Percentiles rank a stretch among this genome's conserved stretches.
Evolutionary conservation across 768 basidiomycete genomes (phyloP).

Genomic region (Suillus variegatus): DNA sequence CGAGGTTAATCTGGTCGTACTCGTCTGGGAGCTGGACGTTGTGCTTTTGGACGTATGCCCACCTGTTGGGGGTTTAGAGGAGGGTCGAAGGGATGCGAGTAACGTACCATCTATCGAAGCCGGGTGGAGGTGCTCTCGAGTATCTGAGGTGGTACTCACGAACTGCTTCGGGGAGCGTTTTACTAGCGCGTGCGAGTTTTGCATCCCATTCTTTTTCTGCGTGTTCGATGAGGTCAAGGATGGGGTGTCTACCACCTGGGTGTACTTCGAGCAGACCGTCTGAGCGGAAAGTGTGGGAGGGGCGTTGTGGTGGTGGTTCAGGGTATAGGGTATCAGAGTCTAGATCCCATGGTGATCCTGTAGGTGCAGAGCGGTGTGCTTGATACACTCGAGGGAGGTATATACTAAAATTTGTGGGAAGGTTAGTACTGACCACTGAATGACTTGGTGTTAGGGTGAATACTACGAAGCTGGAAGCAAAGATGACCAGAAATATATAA

Average conservation of each 20-base stretch:
- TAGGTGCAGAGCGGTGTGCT: neutral
- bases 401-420: neutral
- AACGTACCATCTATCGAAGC: constrained; percentile 49
- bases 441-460: neutral
- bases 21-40: constrained; percentile 54
- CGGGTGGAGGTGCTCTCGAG: constrained; percentile 40
- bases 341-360: neutral
- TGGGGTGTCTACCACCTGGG: constrained; percentile 42
- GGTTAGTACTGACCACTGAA: neutral
- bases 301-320: neutral
- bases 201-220: constrained; percentile 42
- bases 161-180: constrained; percentile 39
- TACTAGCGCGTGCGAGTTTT: constrained; percentile 39
- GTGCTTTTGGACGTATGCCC: constrained; percentile 46
- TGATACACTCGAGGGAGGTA: neutral
- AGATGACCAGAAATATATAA: neutral
- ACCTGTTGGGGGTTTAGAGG: constrained; percentile 29
- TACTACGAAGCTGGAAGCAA: neutral
- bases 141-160: constrained; percentile 41
- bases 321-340: neutral
- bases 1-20: constrained; percentile 50
- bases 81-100: neutral
- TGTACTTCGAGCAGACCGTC: constrained; percentile 42
- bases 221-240: constrained; percentile 42
- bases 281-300: constrained; percentile 20